These are phyloP conservation scores for Penicillium sp. DNA, from an alignment of 2,329 filamentous ascomycete species.

Conservation along the genomic window DNA sequence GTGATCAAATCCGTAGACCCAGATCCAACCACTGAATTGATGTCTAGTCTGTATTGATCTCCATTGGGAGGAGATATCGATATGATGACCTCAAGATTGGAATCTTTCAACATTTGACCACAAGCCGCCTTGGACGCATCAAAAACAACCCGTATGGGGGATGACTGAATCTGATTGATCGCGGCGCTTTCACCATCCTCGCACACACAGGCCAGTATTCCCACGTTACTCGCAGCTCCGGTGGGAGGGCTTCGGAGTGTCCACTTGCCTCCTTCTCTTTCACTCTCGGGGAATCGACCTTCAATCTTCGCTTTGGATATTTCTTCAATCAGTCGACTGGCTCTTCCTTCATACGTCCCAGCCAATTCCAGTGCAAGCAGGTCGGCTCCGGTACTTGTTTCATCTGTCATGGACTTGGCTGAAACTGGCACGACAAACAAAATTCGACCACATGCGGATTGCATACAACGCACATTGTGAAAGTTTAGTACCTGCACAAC, in stretches of 20 bases:
- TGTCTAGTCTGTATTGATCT: constrained; percentile 56
- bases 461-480: constrained; percentile 67
- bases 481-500: constrained; percentile 73
- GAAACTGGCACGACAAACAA: constrained; percentile 39
- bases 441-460: constrained; percentile 42
- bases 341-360: constrained; percentile 75
- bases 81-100: constrained; percentile 51
- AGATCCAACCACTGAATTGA: constrained; percentile 67
- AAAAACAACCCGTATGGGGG: constrained; percentile 40
- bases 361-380: constrained; percentile 70
- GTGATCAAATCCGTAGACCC: constrained; percentile 73
- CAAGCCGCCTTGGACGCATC: constrained; percentile 34
- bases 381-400: constrained; percentile 35
- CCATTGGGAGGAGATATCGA: constrained; percentile 71
- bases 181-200: constrained; percentile 43
- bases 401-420: constrained; percentile 18
- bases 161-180: constrained; percentile 52
- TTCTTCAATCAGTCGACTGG: constrained; percentile 76
- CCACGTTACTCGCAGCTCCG: constrained; percentile 57
- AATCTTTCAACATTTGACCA: constrained; percentile 32
- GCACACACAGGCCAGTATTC: constrained; percentile 50
- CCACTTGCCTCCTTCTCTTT: constrained; percentile 79
- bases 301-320: constrained; percentile 83
- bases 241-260: constrained; percentile 67
- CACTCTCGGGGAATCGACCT: constrained; percentile 76